Percentiles rank a stretch among this genome's conserved stretches.
phyloP scores from a whole-genome alignment of 2,329 filamentous ascomycete species.

The Atkinsonella texensis region DNA sequence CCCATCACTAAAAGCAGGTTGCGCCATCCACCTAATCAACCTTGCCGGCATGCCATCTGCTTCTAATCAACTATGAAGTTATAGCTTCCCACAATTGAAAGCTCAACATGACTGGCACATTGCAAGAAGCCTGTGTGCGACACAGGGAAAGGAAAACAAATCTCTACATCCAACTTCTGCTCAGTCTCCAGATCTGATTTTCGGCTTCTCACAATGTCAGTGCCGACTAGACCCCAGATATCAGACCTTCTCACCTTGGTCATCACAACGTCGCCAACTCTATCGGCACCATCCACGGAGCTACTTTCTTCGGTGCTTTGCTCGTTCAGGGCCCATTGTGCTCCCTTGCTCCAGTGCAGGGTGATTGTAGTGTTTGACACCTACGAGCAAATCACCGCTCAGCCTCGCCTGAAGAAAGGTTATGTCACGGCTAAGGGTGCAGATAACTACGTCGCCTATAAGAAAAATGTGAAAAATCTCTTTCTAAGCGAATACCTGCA shows the following conservation, averaged over 20 bases:
- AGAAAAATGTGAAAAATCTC: conserved; percentile 32
- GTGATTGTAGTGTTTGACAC: conserved; percentile 41
- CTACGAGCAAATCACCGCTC: conserved; percentile 33
- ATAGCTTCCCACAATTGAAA: too few relatives aligned
- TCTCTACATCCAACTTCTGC: too few relatives aligned
- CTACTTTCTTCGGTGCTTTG: conserved; percentile 33
- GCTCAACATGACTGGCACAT: too few relatives aligned
- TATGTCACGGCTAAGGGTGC: conserved; percentile 35
- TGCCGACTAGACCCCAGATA: background rate
- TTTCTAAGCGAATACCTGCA: conserved; percentile 12
- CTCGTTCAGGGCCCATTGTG: conserved; percentile 33
- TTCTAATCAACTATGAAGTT: too few relatives aligned
- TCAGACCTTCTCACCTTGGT: conserved; percentile 20
- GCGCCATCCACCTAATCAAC: too few relatives aligned
- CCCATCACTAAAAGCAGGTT: too few relatives aligned
- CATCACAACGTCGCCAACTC: conserved; percentile 43
- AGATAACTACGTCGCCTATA: conserved; percentile 29
- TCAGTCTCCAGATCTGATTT: background rate
- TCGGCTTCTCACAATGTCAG: background rate
- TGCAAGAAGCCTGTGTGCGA: too few relatives aligned
- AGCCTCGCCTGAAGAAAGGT: conserved; percentile 40
- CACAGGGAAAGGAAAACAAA: too few relatives aligned
- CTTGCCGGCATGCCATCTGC: too few relatives aligned
- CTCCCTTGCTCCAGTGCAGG: conserved; percentile 26
- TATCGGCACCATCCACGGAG: conserved; percentile 40